Evolutionary conservation across 2,329 filamentous ascomycete species (phyloP), one percentile per base, ranked within the genome.

Genomic region (Fusarium annulatum): DNA sequence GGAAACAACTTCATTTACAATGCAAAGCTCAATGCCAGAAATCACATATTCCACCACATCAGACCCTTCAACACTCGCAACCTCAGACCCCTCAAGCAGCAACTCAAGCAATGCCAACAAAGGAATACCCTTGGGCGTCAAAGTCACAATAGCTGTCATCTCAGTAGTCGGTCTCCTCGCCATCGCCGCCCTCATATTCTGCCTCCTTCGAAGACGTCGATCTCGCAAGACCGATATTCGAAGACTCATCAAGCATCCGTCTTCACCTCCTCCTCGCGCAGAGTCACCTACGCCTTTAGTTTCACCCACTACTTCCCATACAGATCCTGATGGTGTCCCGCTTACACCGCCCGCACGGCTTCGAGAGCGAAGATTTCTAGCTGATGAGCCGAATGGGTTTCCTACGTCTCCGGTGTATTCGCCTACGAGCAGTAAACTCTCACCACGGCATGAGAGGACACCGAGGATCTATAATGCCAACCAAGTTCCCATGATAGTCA

Each of bases 301-400:
- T 48, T 83, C 85, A 2, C 81, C 85, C 0, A 76, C 80, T 1
- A 64, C 76, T 12, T 82, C 82, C 0, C 73, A 75, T 28, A 41
- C 69, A 5, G 75, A 71, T 18, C 42, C 64, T 12, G 75, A 78
- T 15, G 66, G 67, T 4, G 60, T 69, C 5, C 81, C 81, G 0
- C 73, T 85, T 30, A 86, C 84, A 1, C 86, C 87, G 2, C 87
- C 87, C 1, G 83, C 84, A 4, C 83, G 86, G 23, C 82, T 89
- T 4, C 82, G 84, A 58, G 86, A 88, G 57, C 83, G 86, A 10
- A 84, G 79, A 41, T 81, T 85, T 53, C 81, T 64, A 9, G 41
- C 49, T 7, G 57, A 72, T 36, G 42, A 63, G 41, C 76, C 57
- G 57, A 68, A 67, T 51, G 64, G 60, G 8, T 84, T 85, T 46